A percentile compares a stretch with the other conserved stretches of the same genome.
Conservation (phyloP, 345 rosid species). For the Barbarea vulgaris region DNA sequence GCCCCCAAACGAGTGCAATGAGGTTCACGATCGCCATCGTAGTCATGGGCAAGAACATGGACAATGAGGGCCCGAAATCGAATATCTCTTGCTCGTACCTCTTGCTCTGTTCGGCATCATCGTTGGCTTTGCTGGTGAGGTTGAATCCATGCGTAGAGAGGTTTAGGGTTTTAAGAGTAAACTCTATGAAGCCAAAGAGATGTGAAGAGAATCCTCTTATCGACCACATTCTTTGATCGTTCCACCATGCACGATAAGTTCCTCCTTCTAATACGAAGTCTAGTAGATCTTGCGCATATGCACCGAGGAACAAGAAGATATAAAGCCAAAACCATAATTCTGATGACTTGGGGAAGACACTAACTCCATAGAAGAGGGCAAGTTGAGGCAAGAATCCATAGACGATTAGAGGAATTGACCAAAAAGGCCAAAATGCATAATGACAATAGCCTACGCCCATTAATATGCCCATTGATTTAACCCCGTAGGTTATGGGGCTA, state of each 20-base stretch:
- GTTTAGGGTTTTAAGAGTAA: constrained; percentile 47
- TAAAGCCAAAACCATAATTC: constrained; percentile 67
- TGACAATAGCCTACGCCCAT: constrained; percentile 48
- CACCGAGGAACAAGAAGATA: constrained; percentile 61
- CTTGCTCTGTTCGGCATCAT: constrained; percentile 58
- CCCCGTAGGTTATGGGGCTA: constrained; percentile 53
- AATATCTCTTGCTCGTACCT: constrained; percentile 59
- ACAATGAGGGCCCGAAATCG: constrained; percentile 61
- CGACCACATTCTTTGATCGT: constrained; percentile 63
- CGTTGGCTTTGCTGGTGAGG: constrained; percentile 59
- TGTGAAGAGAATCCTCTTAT: constrained; percentile 53
- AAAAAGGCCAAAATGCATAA: constrained; percentile 53
- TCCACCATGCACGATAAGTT: constrained; percentile 62
- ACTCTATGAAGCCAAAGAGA: constrained; percentile 52
- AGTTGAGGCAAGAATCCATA: constrained; percentile 74
- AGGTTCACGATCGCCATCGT: constrained; percentile 56
- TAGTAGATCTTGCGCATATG: constrained; percentile 53
- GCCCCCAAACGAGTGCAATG: constrained; percentile 43
- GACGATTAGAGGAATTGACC: constrained; percentile 49
- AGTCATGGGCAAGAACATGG: constrained; percentile 54
- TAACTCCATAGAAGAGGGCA: constrained; percentile 49
- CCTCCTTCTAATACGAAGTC: constrained; percentile 50
- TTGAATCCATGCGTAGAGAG: constrained; percentile 52
- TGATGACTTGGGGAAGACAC: constrained; percentile 58
- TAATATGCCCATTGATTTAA: constrained; percentile 44